Percentiles rank a stretch among this genome's conserved stretches.
phyloP scores from a whole-genome alignment of 495 filamentous ascomycete genomes.

The Pyronema domesticum region DNA sequence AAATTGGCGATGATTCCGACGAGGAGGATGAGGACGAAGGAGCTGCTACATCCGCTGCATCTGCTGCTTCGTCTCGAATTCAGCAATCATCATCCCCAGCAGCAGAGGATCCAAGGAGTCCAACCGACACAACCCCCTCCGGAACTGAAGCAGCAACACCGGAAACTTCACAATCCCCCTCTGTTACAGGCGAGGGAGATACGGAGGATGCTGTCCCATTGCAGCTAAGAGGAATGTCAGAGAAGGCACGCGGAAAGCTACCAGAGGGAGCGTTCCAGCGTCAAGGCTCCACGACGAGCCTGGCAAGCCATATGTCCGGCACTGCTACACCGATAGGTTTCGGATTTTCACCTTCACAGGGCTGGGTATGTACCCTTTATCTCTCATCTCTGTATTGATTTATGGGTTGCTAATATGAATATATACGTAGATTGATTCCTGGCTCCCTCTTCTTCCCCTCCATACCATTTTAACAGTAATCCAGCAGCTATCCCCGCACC shows the following conservation, averaged over 20 bases:
- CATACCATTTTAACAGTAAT: constrained; percentile 78
- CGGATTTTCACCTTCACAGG: constrained; percentile 57
- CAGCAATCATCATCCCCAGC: no score
- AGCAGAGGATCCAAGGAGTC: neutral
- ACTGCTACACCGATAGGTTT: neutral
- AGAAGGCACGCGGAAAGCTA: constrained; percentile 93
- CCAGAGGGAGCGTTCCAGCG: constrained; percentile 87
- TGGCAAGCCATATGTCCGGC: constrained; percentile 38
- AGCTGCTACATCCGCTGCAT: neutral
- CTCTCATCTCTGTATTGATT: neutral
- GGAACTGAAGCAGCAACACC: neutral
- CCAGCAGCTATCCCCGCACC: constrained; percentile 34
- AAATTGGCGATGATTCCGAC: constrained; percentile 77
- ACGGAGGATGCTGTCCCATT: constrained; percentile 69
- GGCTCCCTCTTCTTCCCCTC: constrained; percentile 80
- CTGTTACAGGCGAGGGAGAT: constrained; percentile 40
- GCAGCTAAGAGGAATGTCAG: constrained; percentile 89
- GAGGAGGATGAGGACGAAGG: constrained; percentile 36
- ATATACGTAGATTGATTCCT: constrained; percentile 60
- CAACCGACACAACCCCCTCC: neutral
- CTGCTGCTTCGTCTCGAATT: neutral
- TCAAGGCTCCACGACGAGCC: constrained; percentile 77
- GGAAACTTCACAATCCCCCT: constrained; percentile 25
- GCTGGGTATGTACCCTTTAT: constrained; percentile 39
- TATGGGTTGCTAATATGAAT: constrained; percentile 1